Base-by-base conservation (phyloP, 345 rosid species). In the Arabidopsis arenosa region DNA sequence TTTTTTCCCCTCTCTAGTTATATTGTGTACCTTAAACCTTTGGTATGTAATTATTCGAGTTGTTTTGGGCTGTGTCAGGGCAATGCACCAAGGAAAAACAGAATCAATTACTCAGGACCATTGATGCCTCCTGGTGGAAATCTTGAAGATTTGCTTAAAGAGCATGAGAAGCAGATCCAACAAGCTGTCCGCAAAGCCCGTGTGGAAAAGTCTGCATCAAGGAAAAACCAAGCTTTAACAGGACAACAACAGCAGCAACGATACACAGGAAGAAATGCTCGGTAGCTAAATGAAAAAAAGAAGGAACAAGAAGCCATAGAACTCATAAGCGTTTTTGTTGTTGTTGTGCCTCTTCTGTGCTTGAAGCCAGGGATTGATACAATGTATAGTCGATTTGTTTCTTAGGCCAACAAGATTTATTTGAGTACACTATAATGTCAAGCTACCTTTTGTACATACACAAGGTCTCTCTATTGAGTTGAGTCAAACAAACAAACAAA, bases 141-240 rank as follows among this genome's bases (percentile, higher is more conserved):
- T 81, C 85, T 90, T 23, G 97, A 95, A n/a, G 99, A 92, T 35
- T 54, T 90, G 70, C 88, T 95, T 0, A 90, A 82, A 77, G 99
- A 92, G 54, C 99, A 95, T 15, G 99, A 92, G 78, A 90, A 88
- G 71, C 96, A 87, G 73, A 90, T 95, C 75, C 99, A 92, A 78
- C 88, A 90, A 53, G 99, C 97, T 37, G 93, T 94, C 1, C 92
- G 96, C 0, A 89, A 89, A 82, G 86, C 97, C 2, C 93, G 93
- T 14, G 51, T 83, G 0, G 96, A 89, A 57, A 89, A 86, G 75
- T 77, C 80, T n/a, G 74, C 53, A 59, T 28, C 74, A 33, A 67
- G 49, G 11, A 75, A 75, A 4, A 71, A 36, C 35, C 66, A 71
- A 71, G 56, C 32, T 44, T 43, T 17, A 44, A 57, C 78, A 52